A percentile compares a stretch with the other conserved stretches of the same genome.
Evolutionary conservation across 164 flowering plant species (phyloP).

Genomic region (Hamamelis virginiana): DNA sequence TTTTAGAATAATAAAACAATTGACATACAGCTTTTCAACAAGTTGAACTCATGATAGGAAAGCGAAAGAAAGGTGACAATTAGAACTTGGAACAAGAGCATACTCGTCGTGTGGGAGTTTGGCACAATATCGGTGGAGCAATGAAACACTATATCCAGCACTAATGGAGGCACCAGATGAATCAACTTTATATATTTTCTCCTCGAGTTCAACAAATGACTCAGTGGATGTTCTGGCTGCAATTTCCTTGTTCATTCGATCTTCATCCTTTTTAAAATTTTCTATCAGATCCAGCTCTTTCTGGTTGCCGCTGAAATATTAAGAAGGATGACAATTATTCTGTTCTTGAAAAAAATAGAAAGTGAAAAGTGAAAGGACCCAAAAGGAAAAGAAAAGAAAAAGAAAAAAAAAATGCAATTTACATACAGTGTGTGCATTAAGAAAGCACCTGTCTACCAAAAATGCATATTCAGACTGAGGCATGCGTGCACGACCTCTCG

Average conservation of each 20-base stretch:
- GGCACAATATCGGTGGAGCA: slow-evolving; percentile 84
- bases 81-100: slow-evolving; percentile 17
- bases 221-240: slow-evolving; percentile 51
- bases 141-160: slow-evolving; percentile 60
- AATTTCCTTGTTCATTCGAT: slow-evolving; percentile 76
- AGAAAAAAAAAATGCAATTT: background rate
- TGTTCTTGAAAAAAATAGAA: background rate
- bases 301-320: slow-evolving; percentile 57
- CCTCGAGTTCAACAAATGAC: slow-evolving; percentile 37
- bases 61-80: background rate
- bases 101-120: slow-evolving; percentile 94
- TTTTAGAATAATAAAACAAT: background rate
- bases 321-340: slow-evolving; percentile 6
- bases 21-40: background rate
- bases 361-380: background rate
- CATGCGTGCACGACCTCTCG: slow-evolving; percentile 99
- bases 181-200: slow-evolving; percentile 56
- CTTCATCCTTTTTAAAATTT: slow-evolving; percentile 53
- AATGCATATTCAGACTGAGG: slow-evolving; percentile 90
- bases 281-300: slow-evolving; percentile 57
- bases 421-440: slow-evolving; percentile 1
- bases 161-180: slow-evolving; percentile 79
- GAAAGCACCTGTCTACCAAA: slow-evolving; percentile 78
- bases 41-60: no score
- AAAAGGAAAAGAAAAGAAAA: background rate